Percentiles rank a stretch among this genome's conserved stretches.
Conservation (phyloP, 2,329 filamentous ascomycete genomes). For the Calonectria multiphialidica region DNA sequence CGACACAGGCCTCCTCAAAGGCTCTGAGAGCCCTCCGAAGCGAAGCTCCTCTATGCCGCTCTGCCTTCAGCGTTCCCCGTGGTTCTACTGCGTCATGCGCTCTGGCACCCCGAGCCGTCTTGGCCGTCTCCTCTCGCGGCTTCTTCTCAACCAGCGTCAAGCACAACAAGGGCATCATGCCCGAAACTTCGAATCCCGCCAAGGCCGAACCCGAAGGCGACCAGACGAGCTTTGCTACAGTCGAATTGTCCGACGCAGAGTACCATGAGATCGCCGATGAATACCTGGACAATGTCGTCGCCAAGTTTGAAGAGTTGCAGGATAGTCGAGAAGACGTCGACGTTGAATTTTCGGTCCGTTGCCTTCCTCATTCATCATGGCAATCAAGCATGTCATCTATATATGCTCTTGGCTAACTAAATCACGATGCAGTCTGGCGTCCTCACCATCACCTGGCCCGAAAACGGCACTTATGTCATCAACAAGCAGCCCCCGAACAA, state of each 20-base stretch:
- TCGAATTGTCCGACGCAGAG: constrained; percentile 75
- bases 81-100: constrained; percentile 22
- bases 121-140: constrained; percentile 33
- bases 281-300: constrained; percentile 73
- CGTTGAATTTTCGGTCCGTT: constrained; percentile 86
- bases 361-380: neutral
- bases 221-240: constrained; percentile 58
- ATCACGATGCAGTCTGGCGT: constrained; percentile 79
- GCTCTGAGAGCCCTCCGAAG: constrained; percentile 49
- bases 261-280: constrained; percentile 84
- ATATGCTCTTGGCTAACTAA: constrained; percentile 26
- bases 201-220: constrained; percentile 54
- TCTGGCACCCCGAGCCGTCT: constrained; percentile 12
- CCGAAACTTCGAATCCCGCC: constrained; percentile 68
- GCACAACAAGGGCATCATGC: constrained; percentile 65
- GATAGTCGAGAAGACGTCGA: constrained; percentile 84
- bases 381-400: neutral
- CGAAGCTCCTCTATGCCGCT: constrained; percentile 35
- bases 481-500: constrained; percentile 99
- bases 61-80: constrained; percentile 35
- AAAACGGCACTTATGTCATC: constrained; percentile 86
- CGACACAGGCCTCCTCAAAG: constrained; percentile 54
- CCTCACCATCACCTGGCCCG: constrained; percentile 78
- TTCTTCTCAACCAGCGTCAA: constrained; percentile 47
- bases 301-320: constrained; percentile 77